Evolutionary conservation across 1,284 basidiomycete species (phyloP), one percentile per base, ranked within the genome.

Genomic region (Agaricales sp.): DNA sequence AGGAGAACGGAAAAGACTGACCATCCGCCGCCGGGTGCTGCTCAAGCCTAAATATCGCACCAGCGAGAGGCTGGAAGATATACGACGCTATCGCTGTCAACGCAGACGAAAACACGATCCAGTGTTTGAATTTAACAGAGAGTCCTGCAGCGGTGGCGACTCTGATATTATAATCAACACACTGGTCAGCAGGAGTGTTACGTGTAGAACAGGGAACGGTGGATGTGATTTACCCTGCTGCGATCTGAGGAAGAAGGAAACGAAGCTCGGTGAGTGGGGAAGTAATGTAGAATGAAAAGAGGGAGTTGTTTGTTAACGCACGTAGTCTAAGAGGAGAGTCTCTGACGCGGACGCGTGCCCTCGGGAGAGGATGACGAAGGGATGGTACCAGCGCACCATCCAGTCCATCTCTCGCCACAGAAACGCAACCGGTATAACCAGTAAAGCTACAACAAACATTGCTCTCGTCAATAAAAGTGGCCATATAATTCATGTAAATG

Each of bases 271-370:
- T 52, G 45, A 30, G 38, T 25, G 21, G 21, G 43, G 43, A 43
- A 6, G 30, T 12, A 3, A 11, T 14, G 13, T 19, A 8, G 38
- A 18, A 50, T 16, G 23, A 41, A 23, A 12, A 49, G 19, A n/a
- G n/a, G n/a, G n/a, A n/a, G n/a, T n/a, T n/a, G n/a, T n/a, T n/a
- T n/a, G n/a, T n/a, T n/a, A n/a, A 61, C 78, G 45, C 51, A 82
- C 78, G 59, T 83, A 83, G 59, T 83, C 75, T 13, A 81, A 58
- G n/a, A 83, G 63, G 14, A 83, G 59, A 50, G 73, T 74, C 51
- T 78, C 72, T 50, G 77, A 67, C 2, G 80, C 77, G 1, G 63
- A 58, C 1, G 73, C 72, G 51, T 66, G 64, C 2, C 78, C 80
- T 55, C 66, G 64, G 14, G 73, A 67, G 21, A 83, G 62, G 4